phyloP scores from a whole-genome alignment of 805 yeast genomes.

The Zygoascus biomembranicola region DNA sequence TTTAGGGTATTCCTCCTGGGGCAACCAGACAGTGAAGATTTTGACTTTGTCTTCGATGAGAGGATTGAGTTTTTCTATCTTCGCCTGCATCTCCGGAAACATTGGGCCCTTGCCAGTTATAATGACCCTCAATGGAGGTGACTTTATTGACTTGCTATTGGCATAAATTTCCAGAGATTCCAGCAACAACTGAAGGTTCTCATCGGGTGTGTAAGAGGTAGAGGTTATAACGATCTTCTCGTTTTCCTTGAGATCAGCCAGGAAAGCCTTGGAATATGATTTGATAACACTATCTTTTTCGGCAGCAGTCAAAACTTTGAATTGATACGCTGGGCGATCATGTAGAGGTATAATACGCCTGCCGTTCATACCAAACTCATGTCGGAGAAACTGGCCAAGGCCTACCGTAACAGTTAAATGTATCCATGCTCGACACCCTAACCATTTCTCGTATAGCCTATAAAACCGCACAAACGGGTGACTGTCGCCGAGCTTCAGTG shows the following conservation, averaged over 20 bases:
- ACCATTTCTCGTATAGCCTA: conserved; percentile 50
- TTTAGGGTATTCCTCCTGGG: conserved; percentile 69
- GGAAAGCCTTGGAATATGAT: conserved; percentile 24
- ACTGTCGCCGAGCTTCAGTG: conserved; percentile 45
- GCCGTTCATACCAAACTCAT: conserved; percentile 45
- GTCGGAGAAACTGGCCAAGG: conserved; percentile 54
- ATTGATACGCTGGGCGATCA: conserved; percentile 69
- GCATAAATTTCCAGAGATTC: conserved; percentile 62
- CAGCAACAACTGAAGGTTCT: conserved; percentile 65
- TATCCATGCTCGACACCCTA: conserved; percentile 57
- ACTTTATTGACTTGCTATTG: conserved; percentile 13
- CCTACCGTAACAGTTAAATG: conserved; percentile 74
- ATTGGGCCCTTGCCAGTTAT: conserved; percentile 97
- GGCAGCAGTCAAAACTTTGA: conserved; percentile 36
- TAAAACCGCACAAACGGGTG: conserved; percentile 60
- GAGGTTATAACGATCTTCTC: conserved; percentile 74
- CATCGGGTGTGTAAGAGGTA: conserved; percentile 95
- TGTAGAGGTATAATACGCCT: conserved; percentile 57
- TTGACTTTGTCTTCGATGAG: conserved; percentile 38
- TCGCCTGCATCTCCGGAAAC: conserved; percentile 41
- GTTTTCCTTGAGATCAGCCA: conserved; percentile 27
- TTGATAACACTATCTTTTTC: conserved; percentile 29
- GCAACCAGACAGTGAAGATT: conserved; percentile 66
- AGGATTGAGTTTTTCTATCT: conserved; percentile 38
- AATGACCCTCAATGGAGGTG: conserved; percentile 53